Evolutionary conservation across 495 filamentous ascomycete genomes (phyloP), one percentile per base, ranked within the genome.

Genomic region (Aspergillus diversus): DNA sequence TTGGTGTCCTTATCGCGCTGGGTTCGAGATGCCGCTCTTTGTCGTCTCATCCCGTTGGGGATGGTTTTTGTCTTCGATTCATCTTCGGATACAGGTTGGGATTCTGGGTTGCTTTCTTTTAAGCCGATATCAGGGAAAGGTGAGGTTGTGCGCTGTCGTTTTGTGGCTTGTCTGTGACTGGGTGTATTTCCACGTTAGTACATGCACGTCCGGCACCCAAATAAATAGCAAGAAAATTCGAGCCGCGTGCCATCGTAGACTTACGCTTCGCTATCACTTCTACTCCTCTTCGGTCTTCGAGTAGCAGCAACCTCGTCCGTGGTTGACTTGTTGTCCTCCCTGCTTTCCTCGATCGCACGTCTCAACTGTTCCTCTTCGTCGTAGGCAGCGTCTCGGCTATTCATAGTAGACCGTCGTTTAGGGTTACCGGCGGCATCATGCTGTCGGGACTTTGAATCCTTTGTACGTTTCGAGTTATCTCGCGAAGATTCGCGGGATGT

Each of bases 351-450:
- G 68, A 99, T 92, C 16, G 93, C 96, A 66, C 89, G 84, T 60
- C 92, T 86, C 34, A 99, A 73, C 61, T 91, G 87, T 74, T 97
- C 95, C 64, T 96, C 93, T 76, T 97, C 93, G 66, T 98, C 93
- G 70, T 97, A 97, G 6, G 91, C 93, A 54, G 95, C 93, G 71
- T 93, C 92, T 56, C 94, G 86, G 73, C 96, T 98, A 70, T 98
- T 97, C 92, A 98, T 97, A 8, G 95, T 99, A 33, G 94, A 96
- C 15, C 95, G 87, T 57, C 95, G 87, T 71, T 97, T 97, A 33
- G 80, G 74, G 55, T 78, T 80, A 54, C 73, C 77, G 35, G 73
- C 77, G 39, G 75, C 66, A 17, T 81, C 81, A 64, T 78, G 82
- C 21, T 74, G 71, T 27, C 80, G 77, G 53, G 78, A 77, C 58